Percentiles rank a stretch among this genome's conserved stretches.
phyloP scores from a whole-genome alignment of 2,329 filamentous ascomycete species.

The Xylariaceae sp. region DNA sequence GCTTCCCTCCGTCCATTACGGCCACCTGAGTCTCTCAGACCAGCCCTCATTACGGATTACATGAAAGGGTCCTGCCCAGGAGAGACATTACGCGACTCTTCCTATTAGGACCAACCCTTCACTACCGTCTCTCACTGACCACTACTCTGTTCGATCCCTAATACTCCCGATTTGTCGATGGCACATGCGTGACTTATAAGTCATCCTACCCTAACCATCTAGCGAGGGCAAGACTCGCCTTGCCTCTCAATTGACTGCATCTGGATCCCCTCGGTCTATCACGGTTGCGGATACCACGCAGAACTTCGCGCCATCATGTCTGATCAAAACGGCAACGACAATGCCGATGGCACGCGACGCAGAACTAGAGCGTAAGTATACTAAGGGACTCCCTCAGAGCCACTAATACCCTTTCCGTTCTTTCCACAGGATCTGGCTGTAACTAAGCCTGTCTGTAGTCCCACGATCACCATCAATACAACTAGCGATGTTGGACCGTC shows the following conservation, averaged over 20 bases:
- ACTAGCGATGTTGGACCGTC: slow-evolving; percentile 29
- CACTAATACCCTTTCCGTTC: not conserved
- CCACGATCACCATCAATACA: slow-evolving; percentile 37
- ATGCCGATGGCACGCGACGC: slow-evolving; percentile 24
- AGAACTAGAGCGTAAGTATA: slow-evolving; percentile 28
- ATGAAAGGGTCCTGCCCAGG: not conserved
- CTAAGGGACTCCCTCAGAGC: not conserved
- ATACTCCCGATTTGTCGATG: slow-evolving; percentile 1
- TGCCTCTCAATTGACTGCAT: not conserved
- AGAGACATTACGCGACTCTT: not conserved
- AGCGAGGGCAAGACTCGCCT: not conserved
- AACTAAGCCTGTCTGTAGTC: slow-evolving; percentile 19
- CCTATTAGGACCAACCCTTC: not conserved
- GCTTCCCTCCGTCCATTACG: not conserved
- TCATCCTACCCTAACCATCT: not conserved
- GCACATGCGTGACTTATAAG: not conserved
- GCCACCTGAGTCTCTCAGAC: not conserved
- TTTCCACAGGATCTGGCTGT: slow-evolving; percentile 3
- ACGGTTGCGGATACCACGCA: slow-evolving; percentile 3
- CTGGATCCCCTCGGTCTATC: not conserved
- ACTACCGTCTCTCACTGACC: not conserved
- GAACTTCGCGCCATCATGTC: slow-evolving; percentile 19
- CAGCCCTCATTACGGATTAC: not conserved
- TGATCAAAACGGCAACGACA: slow-evolving; percentile 19
- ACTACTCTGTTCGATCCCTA: not conserved